Percentiles rank a stretch among this genome's conserved stretches.
phyloP scores from a whole-genome alignment of 805 yeast genomes.

The Kockiozyma suomiensis region DNA sequence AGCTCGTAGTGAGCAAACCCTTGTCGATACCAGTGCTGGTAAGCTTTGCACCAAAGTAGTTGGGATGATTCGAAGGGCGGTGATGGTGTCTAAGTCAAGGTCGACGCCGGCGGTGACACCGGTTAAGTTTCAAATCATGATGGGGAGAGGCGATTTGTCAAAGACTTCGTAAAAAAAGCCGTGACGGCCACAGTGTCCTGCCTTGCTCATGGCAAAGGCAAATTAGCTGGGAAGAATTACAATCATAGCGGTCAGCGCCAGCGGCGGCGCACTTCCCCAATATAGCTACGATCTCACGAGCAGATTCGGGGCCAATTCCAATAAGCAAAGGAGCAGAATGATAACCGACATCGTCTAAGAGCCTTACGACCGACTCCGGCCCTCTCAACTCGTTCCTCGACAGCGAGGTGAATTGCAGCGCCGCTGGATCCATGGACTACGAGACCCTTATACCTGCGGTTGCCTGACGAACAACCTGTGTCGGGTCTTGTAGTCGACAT shows the following conservation, averaged over 20 bases:
- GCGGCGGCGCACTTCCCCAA: slow-evolving; percentile 38
- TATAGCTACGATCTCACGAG: slow-evolving; percentile 49
- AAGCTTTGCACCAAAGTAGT: slow-evolving; percentile 48
- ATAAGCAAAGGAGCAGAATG: slow-evolving; percentile 50
- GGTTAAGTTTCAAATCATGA: slow-evolving; percentile 53
- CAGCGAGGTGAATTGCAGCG: slow-evolving; percentile 51
- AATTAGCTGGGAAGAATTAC: slow-evolving; percentile 53
- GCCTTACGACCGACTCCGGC: slow-evolving; percentile 40
- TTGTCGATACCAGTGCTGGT: slow-evolving; percentile 49
- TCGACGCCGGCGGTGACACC: slow-evolving; percentile 51
- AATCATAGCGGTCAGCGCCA: slow-evolving; percentile 41
- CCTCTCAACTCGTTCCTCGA: slow-evolving; percentile 47
- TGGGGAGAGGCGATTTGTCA: slow-evolving; percentile 48
- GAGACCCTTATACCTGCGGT: slow-evolving; percentile 34
- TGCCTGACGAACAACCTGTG: slow-evolving; percentile 33
- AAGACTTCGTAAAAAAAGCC: slow-evolving; percentile 51
- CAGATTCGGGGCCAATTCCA: slow-evolving; percentile 53
- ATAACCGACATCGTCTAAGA: slow-evolving; percentile 43
- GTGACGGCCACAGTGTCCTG: slow-evolving; percentile 49
- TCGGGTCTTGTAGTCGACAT: slow-evolving; percentile 29
- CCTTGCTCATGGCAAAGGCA: slow-evolving; percentile 50
- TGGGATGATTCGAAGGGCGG: slow-evolving; percentile 47
- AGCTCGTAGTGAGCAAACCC: slow-evolving; percentile 49
- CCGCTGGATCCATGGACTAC: slow-evolving; percentile 36
- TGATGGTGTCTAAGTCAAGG: slow-evolving; percentile 47